Evolutionary conservation across 2,329 filamentous ascomycete species (phyloP), one percentile per base, ranked within the genome.

Genomic region (Gremmenia infestans): DNA sequence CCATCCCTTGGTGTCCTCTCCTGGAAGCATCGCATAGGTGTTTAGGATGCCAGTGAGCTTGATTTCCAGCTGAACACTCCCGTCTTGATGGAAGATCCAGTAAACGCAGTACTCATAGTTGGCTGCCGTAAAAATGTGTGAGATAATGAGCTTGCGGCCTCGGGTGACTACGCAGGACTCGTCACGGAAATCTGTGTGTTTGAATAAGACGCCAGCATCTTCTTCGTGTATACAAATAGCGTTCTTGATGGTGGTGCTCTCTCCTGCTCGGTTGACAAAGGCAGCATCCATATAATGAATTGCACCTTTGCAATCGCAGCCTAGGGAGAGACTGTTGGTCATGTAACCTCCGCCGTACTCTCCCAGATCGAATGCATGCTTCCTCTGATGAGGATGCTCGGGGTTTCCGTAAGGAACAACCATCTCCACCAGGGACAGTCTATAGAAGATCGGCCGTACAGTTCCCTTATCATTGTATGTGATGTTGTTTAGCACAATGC

Each of bases 191-290:
- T 97, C 92, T 15, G 85, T 91, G 74, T 95, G 90, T 75, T 97
- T 97, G 82, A 95, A 96, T 0, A 96, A 78, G 57, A 97, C 94
- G 5, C 92, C 92, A 2, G 83, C 83, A 62, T 97, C 92, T 74
- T 97, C 92, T 71, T 97, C 92, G 73, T 97, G 92, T 62, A 97
- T 92, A 72, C 92, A 97, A 63, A 97, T 88, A 39, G 92, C 92
- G 68, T 96, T 96, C 78, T 96, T 93, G 76, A 96, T 91, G 1
- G 85, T 88, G 4, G 85, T 84, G 28, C 88, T 78, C n/a, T 82
- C 81, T 23, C 92, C 92, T 4, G 84, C 82, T 14, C 84, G 81
- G 57, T 91, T 91, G 42, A 92, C 88, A 69, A 96, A 94, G 11
- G 87, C 82, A 2, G 90, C 91, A 66, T 96, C 54, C 71, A 97